Base-by-base conservation (phyloP, 2,329 filamentous ascomycete species). In the Paecilomyces dactylethromorphus region DNA sequence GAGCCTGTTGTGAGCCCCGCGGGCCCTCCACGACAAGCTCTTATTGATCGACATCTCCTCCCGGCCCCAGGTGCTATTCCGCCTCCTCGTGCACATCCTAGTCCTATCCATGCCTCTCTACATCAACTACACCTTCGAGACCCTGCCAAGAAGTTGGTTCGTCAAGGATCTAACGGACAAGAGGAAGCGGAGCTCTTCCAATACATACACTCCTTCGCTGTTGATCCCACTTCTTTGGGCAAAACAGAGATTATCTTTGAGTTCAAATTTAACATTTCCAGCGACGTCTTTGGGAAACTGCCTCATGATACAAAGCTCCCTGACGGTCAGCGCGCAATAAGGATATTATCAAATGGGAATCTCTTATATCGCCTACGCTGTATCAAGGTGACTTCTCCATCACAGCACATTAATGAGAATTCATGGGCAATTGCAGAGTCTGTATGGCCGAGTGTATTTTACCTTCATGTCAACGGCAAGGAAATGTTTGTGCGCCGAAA, bases 401-500 rank as follows among this genome's bases (percentile, higher is more conserved):
- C 65, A 15, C 65, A 64, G 10, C 71, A 69, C 54, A 62, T 78
- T 1, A 63, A 70, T 2, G 79, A 85, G 45, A 69, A 77, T 7
- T 72, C 77, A 1, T 96, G 91, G 91, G 78, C 82, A 5, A 78
- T 80, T 1, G 72, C 78, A n/a, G 83, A 88, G 33, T 88, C 83
- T 5, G 68, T 73, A 22, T 97, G 91, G 92, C 90, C 91, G 0
- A 78, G 82, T 35, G 82, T 84, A 55, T 79, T 91, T 0, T 90
- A 87, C 61, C 79, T 93, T 60, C 79, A 82, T 15, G 71, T 95
- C 60, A 96, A 96, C 65, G 78, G 73, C 0, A 68, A 74, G 0
- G 77, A 85, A 11, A 70, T 91, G 15, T 76, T 79, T 24, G 71
- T 85, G 10, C 83, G 88, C 49, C 83, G 88, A 29, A 91, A 90